Conservation (phyloP, 2,329 filamentous ascomycete species). For the Penicillium sp. region DNA sequence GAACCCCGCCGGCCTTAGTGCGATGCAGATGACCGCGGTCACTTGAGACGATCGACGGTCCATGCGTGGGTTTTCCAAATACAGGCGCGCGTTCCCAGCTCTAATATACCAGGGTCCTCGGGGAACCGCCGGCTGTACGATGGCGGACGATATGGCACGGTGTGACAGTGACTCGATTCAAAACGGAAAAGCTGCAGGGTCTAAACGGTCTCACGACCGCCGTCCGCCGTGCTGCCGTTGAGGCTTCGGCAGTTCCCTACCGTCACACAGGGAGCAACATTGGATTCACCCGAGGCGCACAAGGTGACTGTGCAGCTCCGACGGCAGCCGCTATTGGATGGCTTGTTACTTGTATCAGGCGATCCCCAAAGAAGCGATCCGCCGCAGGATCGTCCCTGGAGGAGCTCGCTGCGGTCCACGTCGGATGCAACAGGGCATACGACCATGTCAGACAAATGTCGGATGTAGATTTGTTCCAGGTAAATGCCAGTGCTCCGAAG, state of each 20-base stretch:
- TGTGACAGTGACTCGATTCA: slow-evolving; percentile 1
- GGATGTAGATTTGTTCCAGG: background rate
- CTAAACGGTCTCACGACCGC: slow-evolving; percentile 17
- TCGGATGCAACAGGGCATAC: slow-evolving; percentile 5
- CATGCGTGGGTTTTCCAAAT: slow-evolving; percentile 24
- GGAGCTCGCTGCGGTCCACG: background rate
- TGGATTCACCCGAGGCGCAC: background rate
- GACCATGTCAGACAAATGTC: background rate
- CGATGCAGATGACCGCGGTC: slow-evolving; percentile 30
- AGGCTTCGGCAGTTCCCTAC: slow-evolving; percentile 11
- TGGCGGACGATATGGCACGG: slow-evolving; percentile 14
- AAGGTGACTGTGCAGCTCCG: slow-evolving; percentile 16
- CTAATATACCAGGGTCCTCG: slow-evolving; percentile 9
- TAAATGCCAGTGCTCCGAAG: background rate
- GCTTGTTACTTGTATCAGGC: background rate
- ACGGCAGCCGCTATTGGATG: background rate
- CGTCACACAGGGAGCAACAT: slow-evolving; percentile 15
- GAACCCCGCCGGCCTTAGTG: slow-evolving; percentile 11
- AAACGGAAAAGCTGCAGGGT: background rate
- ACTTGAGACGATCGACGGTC: slow-evolving; percentile 32
- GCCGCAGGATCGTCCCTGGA: background rate
- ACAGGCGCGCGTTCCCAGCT: slow-evolving; percentile 13
- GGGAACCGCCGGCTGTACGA: slow-evolving; percentile 17
- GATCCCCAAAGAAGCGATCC: background rate
- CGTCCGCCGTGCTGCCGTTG: slow-evolving; percentile 19